Conservation (phyloP, 1,284 basidiomycete species). For the Porogramme epimiltina region DNA sequence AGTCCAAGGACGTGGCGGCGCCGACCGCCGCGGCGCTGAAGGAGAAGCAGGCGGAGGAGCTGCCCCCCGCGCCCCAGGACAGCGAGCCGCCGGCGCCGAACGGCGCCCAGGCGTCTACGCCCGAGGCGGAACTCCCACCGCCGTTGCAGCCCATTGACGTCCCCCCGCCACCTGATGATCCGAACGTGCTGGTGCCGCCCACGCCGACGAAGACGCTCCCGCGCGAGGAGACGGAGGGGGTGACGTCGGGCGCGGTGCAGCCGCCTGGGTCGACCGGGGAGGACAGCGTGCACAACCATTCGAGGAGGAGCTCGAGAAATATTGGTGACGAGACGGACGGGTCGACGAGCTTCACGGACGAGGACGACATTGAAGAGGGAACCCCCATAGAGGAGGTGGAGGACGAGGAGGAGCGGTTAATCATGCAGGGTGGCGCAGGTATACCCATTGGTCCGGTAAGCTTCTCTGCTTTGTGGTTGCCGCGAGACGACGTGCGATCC, state of each 20-base stretch:
- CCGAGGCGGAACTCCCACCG: slow-evolving; percentile 22
- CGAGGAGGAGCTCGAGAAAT: slow-evolving; percentile 35
- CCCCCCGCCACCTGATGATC: slow-evolving; percentile 25
- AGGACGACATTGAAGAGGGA: slow-evolving; percentile 45
- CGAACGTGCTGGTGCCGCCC: slow-evolving; percentile 52
- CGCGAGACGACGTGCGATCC: slow-evolving; percentile 1
- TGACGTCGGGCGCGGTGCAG: slow-evolving; percentile 71
- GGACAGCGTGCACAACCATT: slow-evolving; percentile 32
- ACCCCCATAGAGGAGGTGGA: slow-evolving; percentile 48
- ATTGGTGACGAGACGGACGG: slow-evolving; percentile 45
- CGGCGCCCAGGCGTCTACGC: slow-evolving; percentile 15
- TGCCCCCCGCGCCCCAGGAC: slow-evolving; percentile 26
- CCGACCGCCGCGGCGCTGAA: slow-evolving; percentile 24
- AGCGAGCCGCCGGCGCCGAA: slow-evolving; percentile 14
- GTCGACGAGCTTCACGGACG: slow-evolving; percentile 44
- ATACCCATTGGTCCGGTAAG: slow-evolving; percentile 78
- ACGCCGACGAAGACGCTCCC: slow-evolving; percentile 48
- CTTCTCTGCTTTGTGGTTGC: slow-evolving; percentile 13
- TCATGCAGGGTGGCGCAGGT: slow-evolving; percentile 80
- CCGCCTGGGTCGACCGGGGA: slow-evolving; percentile 69
- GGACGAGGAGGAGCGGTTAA: slow-evolving; percentile 80
- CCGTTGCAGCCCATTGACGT: slow-evolving; percentile 30
- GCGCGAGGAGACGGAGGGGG: slow-evolving; percentile 59
- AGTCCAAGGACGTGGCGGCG: slow-evolving; percentile 19
- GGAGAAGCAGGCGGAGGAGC: slow-evolving; percentile 35